Evolutionary conservation across 2,329 filamentous ascomycete species (phyloP), one percentile per base, ranked within the genome.

Genomic region (Grosmannia clavigera): DNA sequence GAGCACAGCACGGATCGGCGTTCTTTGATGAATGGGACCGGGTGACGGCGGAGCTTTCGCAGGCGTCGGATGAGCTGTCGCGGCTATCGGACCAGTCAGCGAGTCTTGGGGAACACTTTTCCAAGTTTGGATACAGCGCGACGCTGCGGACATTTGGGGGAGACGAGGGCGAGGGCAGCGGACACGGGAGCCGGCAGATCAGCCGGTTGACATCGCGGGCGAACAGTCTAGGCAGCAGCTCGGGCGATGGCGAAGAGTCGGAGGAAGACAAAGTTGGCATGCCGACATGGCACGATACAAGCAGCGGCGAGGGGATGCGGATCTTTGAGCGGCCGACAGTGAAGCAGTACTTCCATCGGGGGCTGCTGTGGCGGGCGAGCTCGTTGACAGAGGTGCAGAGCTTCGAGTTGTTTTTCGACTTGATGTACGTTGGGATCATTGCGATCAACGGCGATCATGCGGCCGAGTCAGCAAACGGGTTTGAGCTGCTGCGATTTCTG

Each of bases 331-430:
- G 75, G 63, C 83, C 84, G 0, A 77, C 81, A 7, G 75, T 86
- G 3, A 76, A 82, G 61, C 84, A 86, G 71, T 86, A 85, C 70
- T 85, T 85, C 65, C 82, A 86, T 67, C 81, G 81, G 61, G 83
- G 82, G 0, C 74, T 86, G 14, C 70, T 87, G 9, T 86, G 83
- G 83, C 75, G 84, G 57, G 79, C 81, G 2, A 76, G 76, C 9
- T 78, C 80, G 57, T 72, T 75, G 25, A 81, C 82, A n/a, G 78
- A 85, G 68, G 81, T 85, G 6, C 81, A 81, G 64, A 78, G 76
- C 19, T 85, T 85, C 66, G 84, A 86, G 68, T 76, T 87, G 1
- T 86, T 86, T 65, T 77, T 85, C 14, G 84, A 86, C 65, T 73
- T 85, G 43, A 74, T 85, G 46, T 85, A 84, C 62, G 81, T 84